Percentiles rank a stretch among this genome's conserved stretches.
Conservation (phyloP, 805 yeast genomes). For the Pichia membranifaciens region DNA sequence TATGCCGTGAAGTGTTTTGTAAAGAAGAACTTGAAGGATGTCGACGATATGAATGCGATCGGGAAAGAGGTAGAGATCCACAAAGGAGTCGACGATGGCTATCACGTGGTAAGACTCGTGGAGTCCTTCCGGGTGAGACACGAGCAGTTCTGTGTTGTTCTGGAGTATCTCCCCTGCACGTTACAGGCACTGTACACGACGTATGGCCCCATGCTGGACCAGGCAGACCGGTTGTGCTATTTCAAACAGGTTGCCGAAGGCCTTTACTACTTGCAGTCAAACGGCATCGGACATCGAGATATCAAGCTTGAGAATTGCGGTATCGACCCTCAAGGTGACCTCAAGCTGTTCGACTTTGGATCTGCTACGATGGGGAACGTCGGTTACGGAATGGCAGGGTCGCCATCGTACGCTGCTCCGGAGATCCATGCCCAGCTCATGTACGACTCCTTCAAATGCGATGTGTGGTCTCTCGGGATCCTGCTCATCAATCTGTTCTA, state of each 20-base stretch:
- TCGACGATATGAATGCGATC: constrained; percentile 36
- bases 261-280: constrained; percentile 34
- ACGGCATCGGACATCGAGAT: constrained; percentile 42
- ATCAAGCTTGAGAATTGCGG: constrained; percentile 44
- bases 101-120: constrained; percentile 32
- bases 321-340: constrained; percentile 24
- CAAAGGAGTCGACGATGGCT: constrained; percentile 23
- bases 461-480: constrained; percentile 48
- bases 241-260: constrained; percentile 40
- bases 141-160: constrained; percentile 22
- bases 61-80: constrained; percentile 34
- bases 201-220: constrained; percentile 1
- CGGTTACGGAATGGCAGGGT: constrained; percentile 42
- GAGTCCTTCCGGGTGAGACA: constrained; percentile 27
- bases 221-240: constrained; percentile 25
- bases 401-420: constrained; percentile 42
- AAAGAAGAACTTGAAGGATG: constrained; percentile 31
- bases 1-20: constrained; percentile 44
- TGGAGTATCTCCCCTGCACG: constrained; percentile 34
- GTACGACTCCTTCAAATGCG: constrained; percentile 39
- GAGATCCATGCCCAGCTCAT: constrained; percentile 34
- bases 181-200: constrained; percentile 6
- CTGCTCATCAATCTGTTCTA: constrained; percentile 32
- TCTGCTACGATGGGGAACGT: constrained; percentile 30
- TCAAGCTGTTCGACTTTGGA: constrained; percentile 50